Evolutionary conservation across 257 asterid species (phyloP).

Genomic region (Scutellaria galericulata): DNA sequence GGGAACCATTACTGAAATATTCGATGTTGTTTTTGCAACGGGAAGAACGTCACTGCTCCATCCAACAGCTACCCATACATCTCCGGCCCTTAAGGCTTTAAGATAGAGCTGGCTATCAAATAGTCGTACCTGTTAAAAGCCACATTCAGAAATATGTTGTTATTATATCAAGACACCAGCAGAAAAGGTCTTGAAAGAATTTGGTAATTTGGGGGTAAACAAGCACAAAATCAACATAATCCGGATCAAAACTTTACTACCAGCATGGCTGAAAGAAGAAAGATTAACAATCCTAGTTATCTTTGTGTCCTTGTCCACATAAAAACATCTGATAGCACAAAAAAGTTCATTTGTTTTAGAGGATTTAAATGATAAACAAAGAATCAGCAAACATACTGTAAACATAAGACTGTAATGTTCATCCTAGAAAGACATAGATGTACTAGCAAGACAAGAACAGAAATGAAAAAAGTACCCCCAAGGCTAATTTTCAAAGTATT

Average conservation of each 20-base stretch:
- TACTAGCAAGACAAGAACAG: background rate
- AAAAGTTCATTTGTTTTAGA: background rate
- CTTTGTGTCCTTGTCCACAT: background rate
- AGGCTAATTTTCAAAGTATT: background rate
- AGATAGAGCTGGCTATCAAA: slow-evolving; percentile 84
- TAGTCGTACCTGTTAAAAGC: slow-evolving; percentile 68
- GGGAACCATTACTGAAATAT: slow-evolving; percentile 84
- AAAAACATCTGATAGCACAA: slow-evolving; percentile 17
- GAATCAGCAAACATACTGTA: background rate
- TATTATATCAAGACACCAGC: slow-evolving; percentile 4
- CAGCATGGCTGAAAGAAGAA: background rate
- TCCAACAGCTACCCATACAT: slow-evolving; percentile 97
- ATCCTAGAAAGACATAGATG: background rate
- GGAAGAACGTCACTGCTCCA: slow-evolving; percentile 96
- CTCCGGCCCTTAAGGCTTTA: slow-evolving; percentile 86
- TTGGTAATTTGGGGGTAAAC: background rate
- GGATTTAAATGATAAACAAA: background rate
- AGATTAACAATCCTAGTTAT: background rate
- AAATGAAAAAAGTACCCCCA: background rate
- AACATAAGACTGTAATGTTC: background rate
- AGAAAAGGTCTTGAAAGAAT: background rate
- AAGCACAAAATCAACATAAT: slow-evolving; percentile 11
- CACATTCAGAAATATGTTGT: slow-evolving; percentile 21
- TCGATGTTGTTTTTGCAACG: slow-evolving; percentile 82
- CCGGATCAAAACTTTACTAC: background rate